Evolutionary conservation across 2,329 filamentous ascomycete genomes (phyloP), one percentile per base, ranked within the genome.

Genomic region (Talaromyces sp.): DNA sequence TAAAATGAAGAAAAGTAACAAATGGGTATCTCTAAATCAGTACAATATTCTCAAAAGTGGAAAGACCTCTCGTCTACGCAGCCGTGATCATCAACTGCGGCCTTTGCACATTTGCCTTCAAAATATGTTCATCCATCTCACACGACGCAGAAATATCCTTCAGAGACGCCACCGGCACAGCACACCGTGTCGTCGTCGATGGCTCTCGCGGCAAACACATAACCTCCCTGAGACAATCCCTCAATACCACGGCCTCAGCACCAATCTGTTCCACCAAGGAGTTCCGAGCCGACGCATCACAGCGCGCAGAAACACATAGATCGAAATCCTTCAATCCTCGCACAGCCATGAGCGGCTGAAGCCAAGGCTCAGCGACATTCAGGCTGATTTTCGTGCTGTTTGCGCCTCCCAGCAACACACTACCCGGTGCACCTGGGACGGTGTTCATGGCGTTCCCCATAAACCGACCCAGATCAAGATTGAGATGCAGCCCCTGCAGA

Each of bases 401-500:
- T 0, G 71, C 73, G 0, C 68, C 52, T 24, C 31, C 70, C 2
- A 72, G 64, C 2, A 74, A 27, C 0, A 66, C 66, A 13, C 62
- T 7, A 27, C 50, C 5, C 66, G 43, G 10, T 31, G 22, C 19
- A 45, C 37, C 37, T 9, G 24, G 41, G 31, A 11, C 31, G 22
- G 37, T 60, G 19, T 19, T 49, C 19, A 45, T 59, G 16, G 52
- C 39, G 4, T 67, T 66, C 5, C 71, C 69, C 0, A 69, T 72
- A 62, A 76, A 76, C n/a, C 69, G 66, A 3, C 75, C 75, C 2
- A 76, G 62, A 60, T 77, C 75, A 31, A 77, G 65, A 60, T 69
- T 73, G 19, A 77, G 57, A 10, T 64, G 61, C 5, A 77, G 56
- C 16, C 68, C 68, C 6, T 63, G 50, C 11, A 76, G 68, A 2